These are phyloP conservation scores for Ceraceosorus guamensis DNA, from an alignment of 1,284 basidiomycete genomes.

Conservation along the genomic window DNA sequence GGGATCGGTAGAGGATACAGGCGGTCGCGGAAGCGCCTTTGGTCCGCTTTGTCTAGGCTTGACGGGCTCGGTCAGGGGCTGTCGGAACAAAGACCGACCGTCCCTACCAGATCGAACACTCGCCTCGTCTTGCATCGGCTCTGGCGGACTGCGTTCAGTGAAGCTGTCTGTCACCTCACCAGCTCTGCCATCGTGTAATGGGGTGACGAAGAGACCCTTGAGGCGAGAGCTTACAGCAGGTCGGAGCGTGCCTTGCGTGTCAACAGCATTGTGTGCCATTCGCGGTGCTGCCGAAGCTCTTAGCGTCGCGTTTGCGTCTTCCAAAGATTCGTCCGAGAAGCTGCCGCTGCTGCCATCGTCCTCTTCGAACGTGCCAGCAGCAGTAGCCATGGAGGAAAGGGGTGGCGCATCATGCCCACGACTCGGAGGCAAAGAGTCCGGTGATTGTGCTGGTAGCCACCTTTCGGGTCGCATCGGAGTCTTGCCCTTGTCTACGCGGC, in stretches of 20 bases:
- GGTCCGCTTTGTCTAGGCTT: not conserved
- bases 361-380: not conserved
- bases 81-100: not conserved
- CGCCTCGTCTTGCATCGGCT: not conserved
- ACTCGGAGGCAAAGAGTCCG: too few relatives aligned
- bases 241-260: not conserved
- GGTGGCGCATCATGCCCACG: too few relatives aligned
- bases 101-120: not conserved
- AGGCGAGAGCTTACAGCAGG: constrained; percentile 5
- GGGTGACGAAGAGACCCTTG: constrained; percentile 7
- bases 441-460: not conserved
- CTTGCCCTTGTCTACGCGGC: not conserved
- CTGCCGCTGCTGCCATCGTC: not conserved
- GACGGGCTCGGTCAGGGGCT: not conserved
- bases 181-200: not conserved
- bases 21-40: not conserved
- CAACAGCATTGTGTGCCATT: too few relatives aligned
- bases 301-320: too few relatives aligned
- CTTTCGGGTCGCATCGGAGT: not conserved
- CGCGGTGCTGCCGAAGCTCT: too few relatives aligned
- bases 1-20: not conserved
- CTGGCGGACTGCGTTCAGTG: not conserved
- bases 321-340: not conserved
- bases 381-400: too few relatives aligned
- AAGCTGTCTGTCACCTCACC: not conserved